Percentiles rank a stretch among this genome's conserved stretches.
Evolutionary conservation across 1,139 yeast species (phyloP).

Genomic region (Chernovozyma aurita): DNA sequence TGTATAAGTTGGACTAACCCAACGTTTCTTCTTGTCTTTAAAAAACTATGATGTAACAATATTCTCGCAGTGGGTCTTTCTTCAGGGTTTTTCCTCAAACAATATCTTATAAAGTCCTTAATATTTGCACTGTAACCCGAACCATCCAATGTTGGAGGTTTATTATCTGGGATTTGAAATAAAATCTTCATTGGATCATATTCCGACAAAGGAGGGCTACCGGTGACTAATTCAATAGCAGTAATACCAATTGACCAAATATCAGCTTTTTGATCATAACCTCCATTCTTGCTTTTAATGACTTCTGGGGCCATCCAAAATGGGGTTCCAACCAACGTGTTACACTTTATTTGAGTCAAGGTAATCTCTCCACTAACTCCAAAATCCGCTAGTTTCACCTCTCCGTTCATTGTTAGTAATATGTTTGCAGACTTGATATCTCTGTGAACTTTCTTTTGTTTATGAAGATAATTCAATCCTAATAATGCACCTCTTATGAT

Average conservation of each 20-base stretch:
- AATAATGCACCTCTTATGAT: slow-evolving; percentile 55
- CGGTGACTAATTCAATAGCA: slow-evolving; percentile 67
- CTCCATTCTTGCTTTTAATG: slow-evolving; percentile 43
- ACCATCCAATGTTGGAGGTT: slow-evolving; percentile 59
- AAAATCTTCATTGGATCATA: slow-evolving; percentile 74
- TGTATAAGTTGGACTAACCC: slow-evolving; percentile 17
- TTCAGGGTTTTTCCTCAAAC: slow-evolving; percentile 55
- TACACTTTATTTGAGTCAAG: slow-evolving; percentile 52
- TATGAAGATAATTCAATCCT: slow-evolving; percentile 70
- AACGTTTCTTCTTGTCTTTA: slow-evolving; percentile 19
- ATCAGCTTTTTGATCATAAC: slow-evolving; percentile 77
- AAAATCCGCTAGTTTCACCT: slow-evolving; percentile 75
- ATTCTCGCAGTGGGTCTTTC: slow-evolving; percentile 46
- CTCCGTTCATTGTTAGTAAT: slow-evolving; percentile 56
- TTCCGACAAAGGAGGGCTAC: slow-evolving; percentile 67
- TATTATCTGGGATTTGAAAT: slow-evolving; percentile 62
- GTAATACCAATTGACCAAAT: slow-evolving; percentile 90
- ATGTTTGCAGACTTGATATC: slow-evolving; percentile 85
- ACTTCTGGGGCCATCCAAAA: slow-evolving; percentile 96
- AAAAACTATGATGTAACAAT: slow-evolving; percentile 44
- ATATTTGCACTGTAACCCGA: slow-evolving; percentile 42
- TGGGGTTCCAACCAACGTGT: slow-evolving; percentile 86
- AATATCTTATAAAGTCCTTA: slow-evolving; percentile 55
- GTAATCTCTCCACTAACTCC: slow-evolving; percentile 82
- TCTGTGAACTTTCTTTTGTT: slow-evolving; percentile 73